Base-by-base conservation (phyloP, 805 yeast species). In the Starmerella apis region DNA sequence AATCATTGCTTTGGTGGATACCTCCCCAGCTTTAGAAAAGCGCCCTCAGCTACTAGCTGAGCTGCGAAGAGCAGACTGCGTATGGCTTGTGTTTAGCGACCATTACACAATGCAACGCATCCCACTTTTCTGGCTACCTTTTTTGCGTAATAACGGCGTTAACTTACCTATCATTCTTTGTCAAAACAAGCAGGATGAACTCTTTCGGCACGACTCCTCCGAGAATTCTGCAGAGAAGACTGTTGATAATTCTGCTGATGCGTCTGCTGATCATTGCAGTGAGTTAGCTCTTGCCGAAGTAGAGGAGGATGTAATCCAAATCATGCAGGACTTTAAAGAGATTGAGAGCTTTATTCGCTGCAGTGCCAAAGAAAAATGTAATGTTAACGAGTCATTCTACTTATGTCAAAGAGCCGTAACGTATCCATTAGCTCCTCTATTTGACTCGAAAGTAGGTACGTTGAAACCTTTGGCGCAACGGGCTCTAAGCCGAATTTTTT, bases 71-170 rank as follows among this genome's bases (percentile, higher is more conserved):
- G 92, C 96, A 0, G 90, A 85, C 65, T 96, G 87, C 13, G 83
- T 92, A 2, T 83, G 96, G 90, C 73, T 92, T n/a, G 86, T 92
- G 0, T 92, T 88, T 63, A 77, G 92, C 3, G 97, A 88, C 61
- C 95, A 87, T 61, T 92, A 87, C 62, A 86, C 97, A 0, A 92
- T 87, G 63, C 97, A 92, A 63, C 73, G 97, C 43, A 78, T 92
- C 4, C 80, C 95, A 2, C 70, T 90, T 22, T 87, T 87, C 64
- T 92, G 99, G 99, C 81, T 92, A 76, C 92, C 94, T 46, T 76
- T 82, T 71, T 82, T 92, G 60, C 73, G 99, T 54, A 85, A 95
- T 0, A 72, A 86, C 75, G 99, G 98, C 3, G 86, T 90, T 50
- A 92, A 92, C 61, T 55, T 90, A 13, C 98, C 99, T 0, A 81